Base-by-base conservation (phyloP, 169 alveolate species). In the Plasmodium berghei region DNA sequence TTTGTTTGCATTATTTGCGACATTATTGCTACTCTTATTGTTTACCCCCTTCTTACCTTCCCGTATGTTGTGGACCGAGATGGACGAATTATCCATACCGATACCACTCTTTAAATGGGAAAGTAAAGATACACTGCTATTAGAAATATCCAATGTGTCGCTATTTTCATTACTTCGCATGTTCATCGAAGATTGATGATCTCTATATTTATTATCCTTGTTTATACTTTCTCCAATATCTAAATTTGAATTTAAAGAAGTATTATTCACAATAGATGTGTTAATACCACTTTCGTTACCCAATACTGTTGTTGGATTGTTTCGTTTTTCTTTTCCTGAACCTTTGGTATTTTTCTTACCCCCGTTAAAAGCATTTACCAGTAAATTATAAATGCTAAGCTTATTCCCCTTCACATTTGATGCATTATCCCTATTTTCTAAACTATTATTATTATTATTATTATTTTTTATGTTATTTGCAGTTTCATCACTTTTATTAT, bases 341-440 rank as follows among this genome's bases (percentile, higher is more conserved):
- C 54, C 48, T 4, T 26, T 28, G n/a, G 20, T 26, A 52, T 40
- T 45, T 40, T 77, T 64, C n/a, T 83, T 66, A 59, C 69, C 67
- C 5, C 61, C 90, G 9, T 54, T 83, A 67, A 83, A 83, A 3
- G 90, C 90, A 67, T 83, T 54, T n/a, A 83, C 64, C 52, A 83
- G 20, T 24, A 83, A 54, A 9, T 71, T 58, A 42, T 83, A 69
- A 5, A 83, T 56, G 16, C 83, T 83, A 24, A 69, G n/a, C 10
- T 69, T 83, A 12, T 10, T n/a, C 20, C 42, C 83, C 8, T 71
- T 48, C 9, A 22, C n/a, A 10, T 16, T 62, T 42, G 24, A 46
- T 73, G 22, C 14, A 3, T 10, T 14, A 8, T 14, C 22, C 18
- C 14, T 63, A 22, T 9, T 63, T 6, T 63, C 45, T 22, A 34